Base-by-base conservation (phyloP, 2,329 filamentous ascomycete species). In the Lachnellula subtilissima region DNA sequence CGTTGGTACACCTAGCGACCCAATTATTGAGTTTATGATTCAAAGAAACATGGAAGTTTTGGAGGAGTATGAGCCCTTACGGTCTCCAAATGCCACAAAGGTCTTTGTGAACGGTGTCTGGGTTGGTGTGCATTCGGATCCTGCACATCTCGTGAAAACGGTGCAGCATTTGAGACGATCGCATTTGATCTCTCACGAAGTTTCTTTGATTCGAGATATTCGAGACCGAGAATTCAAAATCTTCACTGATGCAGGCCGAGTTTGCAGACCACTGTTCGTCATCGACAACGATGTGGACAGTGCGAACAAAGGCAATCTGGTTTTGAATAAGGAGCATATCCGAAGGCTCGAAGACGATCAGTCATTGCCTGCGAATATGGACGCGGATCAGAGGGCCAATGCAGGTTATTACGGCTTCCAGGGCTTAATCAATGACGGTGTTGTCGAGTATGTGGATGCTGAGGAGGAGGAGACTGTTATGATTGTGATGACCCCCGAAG, bases 401-500 rank as follows among this genome's bases (percentile, higher is more conserved):
- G 70, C 64, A 43, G 78, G 80, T 35, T 88, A 86, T 65, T 93
- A 89, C 67, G 92, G 91, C 51, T 99, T 95, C 91, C 84, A 91
- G 64, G 89, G 91, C 17, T 78, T 99, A 42, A 85, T 96, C 45
- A 83, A 87, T 56, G 83, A 84, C 12, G 94, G 93, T 73, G 90
- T 91, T 2, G 88, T 99, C 39, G 94, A 99, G 71, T 97, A 97
- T 68, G 83, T 99, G 11, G 94, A 99, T 71, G 94, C 94, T 0
- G 95, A 99, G 70, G 95, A 99, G 77, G 94, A 99, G 71, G 95
- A 99, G 73, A 96, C 91, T 0, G 87, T 94, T 40, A 99, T 99
- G 94, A 99, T 99, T 69, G 91, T 92, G 72, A 99, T 99, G 93
- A 95, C 91, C 0, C 94, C 94, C 0, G 93, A 97, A 71, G 94